Conservation (phyloP, 2,329 filamentous ascomycete species). For the Neophaeococcomyces mojaviensis region DNA sequence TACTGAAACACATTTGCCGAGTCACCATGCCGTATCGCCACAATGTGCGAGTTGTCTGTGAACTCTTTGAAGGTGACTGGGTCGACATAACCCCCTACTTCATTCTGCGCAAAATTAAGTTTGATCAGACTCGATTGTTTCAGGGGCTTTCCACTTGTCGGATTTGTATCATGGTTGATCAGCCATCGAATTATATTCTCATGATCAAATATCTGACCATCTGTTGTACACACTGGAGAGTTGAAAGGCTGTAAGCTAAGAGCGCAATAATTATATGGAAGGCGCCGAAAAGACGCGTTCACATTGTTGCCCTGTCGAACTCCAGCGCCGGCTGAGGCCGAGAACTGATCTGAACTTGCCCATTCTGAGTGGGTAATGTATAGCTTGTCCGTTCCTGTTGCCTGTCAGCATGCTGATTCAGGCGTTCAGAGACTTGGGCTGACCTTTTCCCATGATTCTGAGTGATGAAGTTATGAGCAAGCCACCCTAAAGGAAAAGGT, state of each 20-base stretch:
- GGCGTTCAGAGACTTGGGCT: conserved; percentile 16
- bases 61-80: conserved; percentile 97
- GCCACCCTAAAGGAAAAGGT: neutral
- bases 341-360: conserved; percentile 83
- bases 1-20: conserved; percentile 95
- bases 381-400: conserved; percentile 42
- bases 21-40: conserved; percentile 69
- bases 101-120: conserved; percentile 85
- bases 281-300: conserved; percentile 67
- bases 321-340: conserved; percentile 67
- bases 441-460: conserved; percentile 34
- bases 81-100: conserved; percentile 84
- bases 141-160: conserved; percentile 72
- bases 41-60: conserved; percentile 95
- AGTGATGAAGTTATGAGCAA: neutral
- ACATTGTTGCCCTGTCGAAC: conserved; percentile 48
- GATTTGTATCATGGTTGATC: conserved; percentile 87
- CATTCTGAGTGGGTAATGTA: conserved; percentile 95
- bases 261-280: conserved; percentile 98
- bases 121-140: conserved; percentile 78
- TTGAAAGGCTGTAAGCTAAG: conserved; percentile 91
- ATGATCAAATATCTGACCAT: conserved; percentile 88
- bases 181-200: conserved; percentile 93
- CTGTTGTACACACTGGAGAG: conserved; percentile 82
- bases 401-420: conserved; percentile 15